Evolutionary conservation across 805 yeast species (phyloP).

Genomic region (Groenewaldozyma salmanticensis): DNA sequence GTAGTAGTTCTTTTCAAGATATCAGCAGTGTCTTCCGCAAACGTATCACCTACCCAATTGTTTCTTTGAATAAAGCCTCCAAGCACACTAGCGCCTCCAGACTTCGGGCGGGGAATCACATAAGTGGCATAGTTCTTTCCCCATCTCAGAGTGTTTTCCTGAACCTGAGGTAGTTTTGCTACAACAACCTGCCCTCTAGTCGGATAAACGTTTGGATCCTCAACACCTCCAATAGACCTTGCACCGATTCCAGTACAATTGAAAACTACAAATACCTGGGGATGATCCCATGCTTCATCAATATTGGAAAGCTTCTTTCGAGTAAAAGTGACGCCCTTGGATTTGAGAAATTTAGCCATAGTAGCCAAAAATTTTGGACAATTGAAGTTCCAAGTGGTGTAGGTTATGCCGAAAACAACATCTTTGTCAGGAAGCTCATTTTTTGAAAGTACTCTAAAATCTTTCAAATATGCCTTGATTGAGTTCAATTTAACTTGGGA

Average conservation of each 20-base stretch:
- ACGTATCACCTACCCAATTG: slow-evolving; percentile 54
- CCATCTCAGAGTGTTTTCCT: slow-evolving; percentile 38
- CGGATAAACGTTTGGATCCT: slow-evolving; percentile 54
- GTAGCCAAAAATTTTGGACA: slow-evolving; percentile 52
- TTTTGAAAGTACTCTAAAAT: no score
- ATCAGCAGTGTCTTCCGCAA: slow-evolving; percentile 46
- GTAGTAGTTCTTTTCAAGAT: slow-evolving; percentile 50
- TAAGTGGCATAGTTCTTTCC: slow-evolving; percentile 48
- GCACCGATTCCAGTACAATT: slow-evolving; percentile 77
- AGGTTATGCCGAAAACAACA: slow-evolving; percentile 44
- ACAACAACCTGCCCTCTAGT: slow-evolving; percentile 76
- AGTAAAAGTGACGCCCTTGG: slow-evolving; percentile 42
- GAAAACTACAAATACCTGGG: slow-evolving; percentile 41
- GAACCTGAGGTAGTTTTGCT: slow-evolving; percentile 57
- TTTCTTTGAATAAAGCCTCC: slow-evolving; percentile 67
- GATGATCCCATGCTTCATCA: slow-evolving; percentile 39
- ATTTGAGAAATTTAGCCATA: slow-evolving; percentile 35
- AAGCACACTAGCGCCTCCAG: slow-evolving; percentile 55
- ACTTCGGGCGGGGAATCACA: slow-evolving; percentile 60
- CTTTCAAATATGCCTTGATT: slow-evolving; percentile 39
- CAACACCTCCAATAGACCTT: slow-evolving; percentile 50
- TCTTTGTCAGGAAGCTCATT: no score
- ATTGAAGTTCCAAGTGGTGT: slow-evolving; percentile 60
- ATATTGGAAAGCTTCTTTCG: slow-evolving; percentile 43
- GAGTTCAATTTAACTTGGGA: slow-evolving; percentile 36